phyloP scores from a whole-genome alignment of 208 protist species.

The Trypanosomatidae sp. region DNA sequence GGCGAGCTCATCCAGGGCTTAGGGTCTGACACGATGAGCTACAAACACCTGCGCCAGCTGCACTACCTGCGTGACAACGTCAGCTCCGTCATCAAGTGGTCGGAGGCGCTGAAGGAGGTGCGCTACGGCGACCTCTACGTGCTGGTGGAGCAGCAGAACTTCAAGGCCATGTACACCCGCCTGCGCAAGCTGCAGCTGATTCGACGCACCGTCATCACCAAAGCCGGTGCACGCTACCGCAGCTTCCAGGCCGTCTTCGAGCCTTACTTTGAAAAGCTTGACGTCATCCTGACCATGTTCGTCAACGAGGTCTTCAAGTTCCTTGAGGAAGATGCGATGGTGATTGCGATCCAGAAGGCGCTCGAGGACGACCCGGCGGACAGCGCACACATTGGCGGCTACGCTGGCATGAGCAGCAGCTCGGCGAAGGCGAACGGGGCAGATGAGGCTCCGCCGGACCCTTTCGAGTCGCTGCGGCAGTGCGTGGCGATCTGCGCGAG shows the following conservation, averaged over 20 bases:
- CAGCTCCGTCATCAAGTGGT: conserved; percentile 78
- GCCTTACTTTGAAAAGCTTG: conserved; percentile 88
- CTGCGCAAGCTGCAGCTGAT: conserved; percentile 75
- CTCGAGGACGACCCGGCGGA: conserved; percentile 54
- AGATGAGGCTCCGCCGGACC: conserved; percentile 29
- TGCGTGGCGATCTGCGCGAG: conserved; percentile 67
- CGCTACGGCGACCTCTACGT: conserved; percentile 70
- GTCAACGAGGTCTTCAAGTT: conserved; percentile 62
- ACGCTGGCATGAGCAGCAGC: not conserved
- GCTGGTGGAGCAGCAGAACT: conserved; percentile 60
- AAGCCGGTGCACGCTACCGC: conserved; percentile 51
- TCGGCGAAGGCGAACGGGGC: too few relatives aligned
- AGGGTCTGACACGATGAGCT: conserved; percentile 58
- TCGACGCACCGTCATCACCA: conserved; percentile 69
- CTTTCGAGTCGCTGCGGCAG: conserved; percentile 73
- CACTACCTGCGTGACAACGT: conserved; percentile 85
- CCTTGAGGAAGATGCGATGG: conserved; percentile 63
- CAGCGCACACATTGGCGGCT: not conserved
- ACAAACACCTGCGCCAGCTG: conserved; percentile 71
- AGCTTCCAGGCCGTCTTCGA: conserved; percentile 75
- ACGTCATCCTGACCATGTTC: conserved; percentile 69
- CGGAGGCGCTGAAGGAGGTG: conserved; percentile 77
- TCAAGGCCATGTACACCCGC: conserved; percentile 60
- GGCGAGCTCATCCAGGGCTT: conserved; percentile 74
- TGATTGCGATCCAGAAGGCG: conserved; percentile 74